Evolutionary conservation across 164 flowering plant species (phyloP), one percentile per base, ranked within the genome.

Genomic region (Kalanchoe fedtschenkoi): DNA sequence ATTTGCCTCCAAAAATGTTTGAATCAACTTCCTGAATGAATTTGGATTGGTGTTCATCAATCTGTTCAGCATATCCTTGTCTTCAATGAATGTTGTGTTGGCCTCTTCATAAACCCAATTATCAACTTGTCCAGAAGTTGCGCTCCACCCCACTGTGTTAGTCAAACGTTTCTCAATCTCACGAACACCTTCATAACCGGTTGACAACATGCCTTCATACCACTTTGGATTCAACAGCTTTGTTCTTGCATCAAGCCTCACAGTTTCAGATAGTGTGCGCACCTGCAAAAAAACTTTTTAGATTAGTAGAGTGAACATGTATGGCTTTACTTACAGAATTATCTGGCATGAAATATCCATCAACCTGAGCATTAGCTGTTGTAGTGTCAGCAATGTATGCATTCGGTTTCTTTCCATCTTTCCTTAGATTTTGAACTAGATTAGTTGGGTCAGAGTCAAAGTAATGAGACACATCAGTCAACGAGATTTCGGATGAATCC

Each of bases 81-180:
- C 97, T 66, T 90, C 72, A 57, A 95, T 88, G 78, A 85, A 95
- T 0, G 97, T 93, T 1, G 99, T 61, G 78, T 93, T 93, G 13
- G 97, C 99, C 68, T 93, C 97, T 66, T 90, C 97, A 38, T 93
- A 93, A 3, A 90, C 99, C 99, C 99, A 90, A 75, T 93, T 90
- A 74, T 93, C 97, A 0, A 93, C 99, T 70, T 93, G 96, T 17
- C 97, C 97, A 6, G 99, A 93, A 9, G 97, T 90, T 19, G 99
- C 99, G 68, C 97, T 93, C 99, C 99, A 93, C 14, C 99, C 99
- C 28, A 93, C 99, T 0, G 99, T 90, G 72, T 93, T 90, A 11
- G 99, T 90, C 21, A 93, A 84, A 34, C 96, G 68, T 74, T 93
- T 93, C 82, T 93, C 99, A 8, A 93, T 93, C 70, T 93, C 99